These are phyloP conservation scores for Fallopia convolvulus DNA, from an alignment of 148 eudicot genomes.

Conservation along the genomic window DNA sequence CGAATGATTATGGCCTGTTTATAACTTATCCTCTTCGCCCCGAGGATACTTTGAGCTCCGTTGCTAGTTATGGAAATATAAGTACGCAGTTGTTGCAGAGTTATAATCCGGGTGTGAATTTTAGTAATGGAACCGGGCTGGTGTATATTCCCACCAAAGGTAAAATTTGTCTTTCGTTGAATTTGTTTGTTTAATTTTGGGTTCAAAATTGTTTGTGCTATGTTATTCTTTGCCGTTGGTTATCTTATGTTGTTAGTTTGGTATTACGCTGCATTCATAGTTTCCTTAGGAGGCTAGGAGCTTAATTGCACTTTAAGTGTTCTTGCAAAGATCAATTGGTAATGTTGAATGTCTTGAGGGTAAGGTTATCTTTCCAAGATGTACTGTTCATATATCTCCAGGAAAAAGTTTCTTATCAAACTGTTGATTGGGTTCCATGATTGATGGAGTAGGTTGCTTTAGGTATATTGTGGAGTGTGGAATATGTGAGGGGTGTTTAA, in stretches of 20 bases:
- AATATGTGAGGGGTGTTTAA: background rate
- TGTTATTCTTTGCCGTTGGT: background rate
- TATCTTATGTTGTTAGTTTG: background rate
- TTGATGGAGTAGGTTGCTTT: background rate
- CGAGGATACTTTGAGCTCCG: constrained; percentile 33
- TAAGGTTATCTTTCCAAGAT: background rate
- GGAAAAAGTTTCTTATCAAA: background rate
- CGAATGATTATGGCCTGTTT: constrained; percentile 63
- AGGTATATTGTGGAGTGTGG: background rate
- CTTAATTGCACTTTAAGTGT: background rate
- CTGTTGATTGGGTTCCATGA: background rate
- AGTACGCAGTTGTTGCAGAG: constrained; percentile 40
- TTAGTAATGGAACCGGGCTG: constrained; percentile 45
- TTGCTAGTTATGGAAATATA: constrained; percentile 33
- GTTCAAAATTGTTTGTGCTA: background rate
- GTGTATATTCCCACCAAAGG: constrained; percentile 75
- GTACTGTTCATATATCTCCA: background rate
- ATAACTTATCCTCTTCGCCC: constrained; percentile 58
- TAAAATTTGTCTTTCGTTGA: constrained; percentile 10
- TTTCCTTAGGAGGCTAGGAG: background rate
- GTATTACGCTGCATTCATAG: background rate
- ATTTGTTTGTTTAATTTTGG: background rate
- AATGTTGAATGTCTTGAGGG: background rate
- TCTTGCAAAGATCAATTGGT: background rate
- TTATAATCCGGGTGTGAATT: constrained; percentile 52